A percentile compares a stretch with the other conserved stretches of the same genome.
Conservation (phyloP, 345 rosid genomes). For the Eutrema yunnanense region DNA sequence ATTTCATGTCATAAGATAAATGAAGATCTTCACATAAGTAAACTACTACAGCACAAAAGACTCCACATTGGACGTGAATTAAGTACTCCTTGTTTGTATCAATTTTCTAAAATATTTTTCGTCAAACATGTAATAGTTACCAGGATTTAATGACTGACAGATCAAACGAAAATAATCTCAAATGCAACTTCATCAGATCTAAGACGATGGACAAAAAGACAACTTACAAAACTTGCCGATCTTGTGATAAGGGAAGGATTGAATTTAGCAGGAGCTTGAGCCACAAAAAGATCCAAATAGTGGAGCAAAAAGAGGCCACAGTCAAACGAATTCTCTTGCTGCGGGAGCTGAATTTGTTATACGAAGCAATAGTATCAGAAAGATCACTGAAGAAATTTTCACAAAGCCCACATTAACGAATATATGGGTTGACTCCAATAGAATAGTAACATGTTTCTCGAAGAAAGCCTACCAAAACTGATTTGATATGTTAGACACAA, state of each 20-base stretch:
- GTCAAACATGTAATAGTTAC: background rate
- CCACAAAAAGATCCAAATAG: conserved; percentile 72
- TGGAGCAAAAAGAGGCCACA: conserved; percentile 97
- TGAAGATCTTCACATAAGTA: background rate
- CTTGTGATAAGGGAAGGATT: conserved; percentile 48
- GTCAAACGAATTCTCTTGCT: conserved; percentile 88
- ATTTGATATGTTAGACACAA: background rate
- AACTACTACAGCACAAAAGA: background rate
- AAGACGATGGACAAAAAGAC: background rate
- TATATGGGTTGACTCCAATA: background rate
- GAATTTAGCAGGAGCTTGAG: conserved; percentile 61
- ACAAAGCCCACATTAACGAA: background rate
- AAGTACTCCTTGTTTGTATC: background rate
- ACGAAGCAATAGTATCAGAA: conserved; percentile 16
- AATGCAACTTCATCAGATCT: conserved; percentile 1
- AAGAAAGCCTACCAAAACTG: background rate
- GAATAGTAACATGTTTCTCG: background rate
- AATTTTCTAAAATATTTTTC: background rate
- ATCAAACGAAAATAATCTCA: background rate
- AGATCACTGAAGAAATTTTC: background rate
- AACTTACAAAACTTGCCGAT: conserved; percentile 60
- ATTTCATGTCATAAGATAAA: background rate
- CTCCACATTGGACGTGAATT: background rate
- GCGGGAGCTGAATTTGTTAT: conserved; percentile 64
- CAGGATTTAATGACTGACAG: background rate